phyloP scores from a whole-genome alignment of 192 early-diverging fungal genomes.

The Helicostylum pulchrum region DNA sequence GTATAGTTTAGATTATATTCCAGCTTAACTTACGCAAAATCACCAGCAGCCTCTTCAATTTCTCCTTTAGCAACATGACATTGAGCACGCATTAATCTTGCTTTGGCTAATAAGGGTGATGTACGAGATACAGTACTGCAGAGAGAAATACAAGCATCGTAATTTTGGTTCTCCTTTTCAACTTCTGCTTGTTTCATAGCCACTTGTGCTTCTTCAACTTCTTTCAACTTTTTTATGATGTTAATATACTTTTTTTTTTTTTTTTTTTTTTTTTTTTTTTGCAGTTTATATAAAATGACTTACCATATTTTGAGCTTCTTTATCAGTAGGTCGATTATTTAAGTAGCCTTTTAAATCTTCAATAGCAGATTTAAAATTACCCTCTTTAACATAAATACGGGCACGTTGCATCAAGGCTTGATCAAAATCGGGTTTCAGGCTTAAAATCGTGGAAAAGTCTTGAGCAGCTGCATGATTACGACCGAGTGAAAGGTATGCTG shows the following conservation, averaged over 20 bases:
- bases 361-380: conserved; percentile 59
- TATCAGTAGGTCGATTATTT: neutral
- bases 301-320: conserved; percentile 14
- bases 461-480: conserved; percentile 66
- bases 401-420: conserved; percentile 75
- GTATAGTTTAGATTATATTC: neutral
- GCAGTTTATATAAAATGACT: neutral
- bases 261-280: no score
- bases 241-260: no score
- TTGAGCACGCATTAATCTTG: conserved; percentile 66
- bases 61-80: conserved; percentile 73
- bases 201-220: conserved; percentile 41
- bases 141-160: conserved; percentile 47
- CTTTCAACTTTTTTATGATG: conserved; percentile 25
- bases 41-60: conserved; percentile 81
- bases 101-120: conserved; percentile 48
- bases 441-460: conserved; percentile 80
- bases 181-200: conserved; percentile 34
- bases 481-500: conserved; percentile 75
- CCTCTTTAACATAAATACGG: conserved; percentile 64
- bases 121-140: conserved; percentile 51
- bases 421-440: conserved; percentile 78
- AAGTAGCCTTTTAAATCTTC: conserved; percentile 54
- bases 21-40: conserved; percentile 51
- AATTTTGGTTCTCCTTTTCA: conserved; percentile 41